Conservation (phyloP, 2,329 filamentous ascomycete species). For the Polychaeton citri region DNA sequence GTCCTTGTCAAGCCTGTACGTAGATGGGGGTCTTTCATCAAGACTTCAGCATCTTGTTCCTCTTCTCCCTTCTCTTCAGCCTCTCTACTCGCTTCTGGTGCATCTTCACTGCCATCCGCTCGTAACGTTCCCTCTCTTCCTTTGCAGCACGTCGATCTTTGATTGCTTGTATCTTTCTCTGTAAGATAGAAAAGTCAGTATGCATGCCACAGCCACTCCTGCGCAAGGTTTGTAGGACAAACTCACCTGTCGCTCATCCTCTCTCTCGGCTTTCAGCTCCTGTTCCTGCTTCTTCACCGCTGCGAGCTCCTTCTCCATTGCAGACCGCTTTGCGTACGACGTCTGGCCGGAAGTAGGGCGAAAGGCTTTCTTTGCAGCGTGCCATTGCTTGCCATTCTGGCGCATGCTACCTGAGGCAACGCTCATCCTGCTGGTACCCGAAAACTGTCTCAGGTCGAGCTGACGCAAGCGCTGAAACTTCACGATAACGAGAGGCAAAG, state of each 20-base stretch:
- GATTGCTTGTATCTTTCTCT: conserved; percentile 67
- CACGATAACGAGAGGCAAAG: not conserved
- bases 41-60: conserved; percentile 63
- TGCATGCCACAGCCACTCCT: not conserved
- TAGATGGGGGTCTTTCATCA: too few species aligned
- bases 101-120: conserved; percentile 95
- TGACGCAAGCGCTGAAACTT: not conserved
- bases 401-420: conserved; percentile 45
- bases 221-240: too few species aligned
- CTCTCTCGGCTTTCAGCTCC: conserved; percentile 92
- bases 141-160: conserved; percentile 78
- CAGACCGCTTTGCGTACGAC: conserved; percentile 63
- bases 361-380: conserved; percentile 69
- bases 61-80: conserved; percentile 88
- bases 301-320: conserved; percentile 53
- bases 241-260: conserved; percentile 67
- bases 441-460: not conserved
- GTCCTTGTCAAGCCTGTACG: too few species aligned
- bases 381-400: conserved; percentile 95
- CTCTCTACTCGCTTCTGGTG: conserved; percentile 89
- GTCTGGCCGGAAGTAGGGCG: conserved; percentile 66
- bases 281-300: conserved; percentile 88
- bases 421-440: not conserved
- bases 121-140: conserved; percentile 84
- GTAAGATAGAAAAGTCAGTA: conserved; percentile 3